These are phyloP conservation scores for Tylopilus orsonianus DNA, from an alignment of 1,284 basidiomycete species.

Conservation along the genomic window DNA sequence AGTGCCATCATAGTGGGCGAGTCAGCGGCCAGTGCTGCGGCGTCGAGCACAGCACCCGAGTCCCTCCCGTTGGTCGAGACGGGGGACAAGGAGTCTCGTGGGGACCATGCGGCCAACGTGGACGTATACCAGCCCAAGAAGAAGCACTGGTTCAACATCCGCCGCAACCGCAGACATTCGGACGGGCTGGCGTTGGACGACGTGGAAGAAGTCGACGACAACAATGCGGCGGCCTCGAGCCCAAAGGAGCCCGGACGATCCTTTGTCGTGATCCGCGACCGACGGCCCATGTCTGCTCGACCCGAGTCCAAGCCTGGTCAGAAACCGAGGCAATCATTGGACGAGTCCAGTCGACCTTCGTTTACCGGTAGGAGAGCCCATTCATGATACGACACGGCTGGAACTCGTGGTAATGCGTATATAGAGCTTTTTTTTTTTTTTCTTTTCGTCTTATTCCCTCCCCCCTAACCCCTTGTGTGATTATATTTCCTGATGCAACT, in stretches of 20 bases:
- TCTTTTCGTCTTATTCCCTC: neutral
- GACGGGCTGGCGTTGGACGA: constrained; percentile 44
- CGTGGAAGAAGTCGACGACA: constrained; percentile 37
- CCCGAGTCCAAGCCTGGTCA: constrained; percentile 22
- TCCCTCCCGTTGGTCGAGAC: constrained; percentile 20
- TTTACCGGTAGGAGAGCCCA: constrained; percentile 36
- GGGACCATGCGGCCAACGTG: constrained; percentile 30
- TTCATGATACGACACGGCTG: constrained; percentile 18
- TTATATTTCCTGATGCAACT: constrained; percentile 20
- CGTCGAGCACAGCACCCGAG: constrained; percentile 16
- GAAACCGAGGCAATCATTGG: constrained; percentile 32
- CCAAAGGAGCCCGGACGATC: constrained; percentile 43
- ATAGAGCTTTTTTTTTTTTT: constrained; percentile 6
- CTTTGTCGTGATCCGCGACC: constrained; percentile 69
- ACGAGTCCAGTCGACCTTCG: constrained; percentile 32
- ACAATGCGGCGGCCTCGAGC: constrained; percentile 33
- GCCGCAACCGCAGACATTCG: constrained; percentile 58
- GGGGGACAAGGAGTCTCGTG: constrained; percentile 15
- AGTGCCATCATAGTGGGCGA: constrained; percentile 61
- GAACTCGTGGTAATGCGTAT: constrained; percentile 19
- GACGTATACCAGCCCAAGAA: constrained; percentile 49
- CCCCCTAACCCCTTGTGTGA: constrained; percentile 7
- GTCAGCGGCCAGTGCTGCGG: constrained; percentile 20
- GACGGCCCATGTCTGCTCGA: constrained; percentile 40
- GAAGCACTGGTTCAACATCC: constrained; percentile 68